Conservation (phyloP, 169 alveolate genomes). For the Plasmodium sp. region DNA sequence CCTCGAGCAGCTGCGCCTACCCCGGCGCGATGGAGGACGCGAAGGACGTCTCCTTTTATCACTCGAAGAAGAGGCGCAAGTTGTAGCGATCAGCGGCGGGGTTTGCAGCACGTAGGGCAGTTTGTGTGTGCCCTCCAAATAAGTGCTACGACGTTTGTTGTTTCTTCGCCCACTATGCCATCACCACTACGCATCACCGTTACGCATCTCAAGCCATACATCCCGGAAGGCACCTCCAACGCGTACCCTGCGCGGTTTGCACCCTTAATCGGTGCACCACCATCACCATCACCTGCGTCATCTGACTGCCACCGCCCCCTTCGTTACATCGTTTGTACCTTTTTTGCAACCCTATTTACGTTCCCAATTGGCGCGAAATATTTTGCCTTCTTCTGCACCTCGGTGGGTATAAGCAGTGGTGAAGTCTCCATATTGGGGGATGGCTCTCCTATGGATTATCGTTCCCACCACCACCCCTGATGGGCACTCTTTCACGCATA, state of each 20-base stretch:
- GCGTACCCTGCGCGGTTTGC: neutral
- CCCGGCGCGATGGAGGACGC: neutral
- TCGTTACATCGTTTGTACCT: neutral
- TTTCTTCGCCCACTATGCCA: neutral
- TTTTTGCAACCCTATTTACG: neutral
- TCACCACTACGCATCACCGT: neutral
- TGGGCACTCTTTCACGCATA: neutral
- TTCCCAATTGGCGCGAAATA: neutral
- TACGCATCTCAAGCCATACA: neutral
- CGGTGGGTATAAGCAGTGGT: neutral
- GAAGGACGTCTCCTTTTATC: neutral
- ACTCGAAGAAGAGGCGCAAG: constrained; percentile 9
- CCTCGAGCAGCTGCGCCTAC: neutral
- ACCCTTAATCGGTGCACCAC: neutral
- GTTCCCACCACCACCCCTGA: neutral
- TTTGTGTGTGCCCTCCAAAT: neutral
- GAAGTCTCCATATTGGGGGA: neutral
- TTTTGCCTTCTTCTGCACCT: neutral
- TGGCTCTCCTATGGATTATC: neutral
- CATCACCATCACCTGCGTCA: neutral
- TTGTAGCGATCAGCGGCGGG: neutral
- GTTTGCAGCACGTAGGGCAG: neutral
- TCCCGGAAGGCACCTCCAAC: neutral
- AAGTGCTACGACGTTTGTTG: neutral
- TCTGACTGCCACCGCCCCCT: neutral